phyloP scores from a whole-genome alignment of 805 yeast species.

The Deakozyma indianensis region DNA sequence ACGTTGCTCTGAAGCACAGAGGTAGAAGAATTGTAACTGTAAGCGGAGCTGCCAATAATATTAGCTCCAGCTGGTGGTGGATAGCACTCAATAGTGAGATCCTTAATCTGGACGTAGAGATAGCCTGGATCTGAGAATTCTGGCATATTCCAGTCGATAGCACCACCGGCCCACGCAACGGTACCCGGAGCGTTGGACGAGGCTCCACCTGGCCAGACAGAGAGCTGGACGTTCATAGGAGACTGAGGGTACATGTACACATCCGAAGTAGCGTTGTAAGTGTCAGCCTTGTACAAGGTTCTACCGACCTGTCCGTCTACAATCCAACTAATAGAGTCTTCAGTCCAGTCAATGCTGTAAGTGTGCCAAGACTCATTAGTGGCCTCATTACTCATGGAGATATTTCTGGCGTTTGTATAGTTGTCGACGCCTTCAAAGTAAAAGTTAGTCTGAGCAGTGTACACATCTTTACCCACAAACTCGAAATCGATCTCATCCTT shows the following conservation, averaged over 20 bases:
- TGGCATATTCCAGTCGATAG: conserved; percentile 61
- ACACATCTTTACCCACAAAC: conserved; percentile 63
- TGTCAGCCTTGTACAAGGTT: conserved; percentile 40
- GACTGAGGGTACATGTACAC: conserved; percentile 76
- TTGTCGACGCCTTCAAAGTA: conserved; percentile 63
- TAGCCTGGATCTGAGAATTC: conserved; percentile 73
- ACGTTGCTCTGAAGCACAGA: conserved; percentile 32
- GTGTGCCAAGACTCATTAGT: conserved; percentile 61
- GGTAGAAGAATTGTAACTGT: conserved; percentile 35
- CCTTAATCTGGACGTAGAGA: conserved; percentile 51
- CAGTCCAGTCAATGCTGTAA: conserved; percentile 71
- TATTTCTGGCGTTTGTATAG: conserved; percentile 42
- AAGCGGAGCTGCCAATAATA: conserved; percentile 33
- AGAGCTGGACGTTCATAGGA: conserved; percentile 70
- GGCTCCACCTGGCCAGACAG: conserved; percentile 42
- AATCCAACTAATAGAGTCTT: conserved; percentile 55
- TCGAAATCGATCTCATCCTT: conserved; percentile 88
- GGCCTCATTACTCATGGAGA: conserved; percentile 26
- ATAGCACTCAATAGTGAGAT: conserved; percentile 51
- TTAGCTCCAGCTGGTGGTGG: conserved; percentile 49
- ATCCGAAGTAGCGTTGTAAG: conserved; percentile 43
- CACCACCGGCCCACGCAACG: conserved; percentile 80
- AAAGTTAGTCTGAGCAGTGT: conserved; percentile 59
- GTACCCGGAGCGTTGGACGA: conserved; percentile 42
- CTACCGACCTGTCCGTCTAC: conserved; percentile 58